Evolutionary conservation across 352 stramenopile species (phyloP), one percentile per base, ranked within the genome.

Genomic region (Globisporangium recalcitrans): DNA sequence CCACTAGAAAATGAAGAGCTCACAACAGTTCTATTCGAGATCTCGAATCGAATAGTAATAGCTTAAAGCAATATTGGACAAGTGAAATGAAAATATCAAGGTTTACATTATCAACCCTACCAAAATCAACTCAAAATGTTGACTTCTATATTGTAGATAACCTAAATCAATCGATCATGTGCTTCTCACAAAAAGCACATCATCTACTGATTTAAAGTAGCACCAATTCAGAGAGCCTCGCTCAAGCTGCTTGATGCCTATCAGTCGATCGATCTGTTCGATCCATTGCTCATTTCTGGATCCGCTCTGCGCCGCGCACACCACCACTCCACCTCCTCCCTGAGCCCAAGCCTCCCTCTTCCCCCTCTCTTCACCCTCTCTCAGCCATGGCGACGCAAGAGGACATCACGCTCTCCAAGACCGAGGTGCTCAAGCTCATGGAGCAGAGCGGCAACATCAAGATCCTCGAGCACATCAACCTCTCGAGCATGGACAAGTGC

Each of bases 391-490:
- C 34, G 36, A 52, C 26, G 19, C 24, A 63, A 27, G 22, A 22
- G 3, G 75, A 80, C 26, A 69, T 64, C 19, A 66, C 70, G 52
- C 77, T 79, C 65, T 75, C 65, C 52, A 83, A 79, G 55, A 68
- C 77, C 47, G 61, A 85, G 61, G 74, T 80, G 63, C 49, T 82
- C 61, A 56, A 79, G 67, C 75, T 80, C 40, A 72, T 79, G 58
- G 69, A 82, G 59, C 64, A 84, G 42, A 62, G 68, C 11, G 78
- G 78, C 48, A 87, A 87, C 69, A 78, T 88, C 69, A 80, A 80
- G 64, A 80, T 90, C 61, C 65, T 90, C 31, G 80, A 90, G 64
- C 80, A 90, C 64, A 75, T 90, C 32, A 90, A 90, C 63, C 64
- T 90, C 49, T 79, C 78, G 52, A 88, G 84, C 67, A 70, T 66